Percentiles rank a stretch among this genome's conserved stretches.
These are phyloP conservation scores for Nitzschia palea DNA, from an alignment of 108 stramenopile species.

Conservation along the genomic window DNA sequence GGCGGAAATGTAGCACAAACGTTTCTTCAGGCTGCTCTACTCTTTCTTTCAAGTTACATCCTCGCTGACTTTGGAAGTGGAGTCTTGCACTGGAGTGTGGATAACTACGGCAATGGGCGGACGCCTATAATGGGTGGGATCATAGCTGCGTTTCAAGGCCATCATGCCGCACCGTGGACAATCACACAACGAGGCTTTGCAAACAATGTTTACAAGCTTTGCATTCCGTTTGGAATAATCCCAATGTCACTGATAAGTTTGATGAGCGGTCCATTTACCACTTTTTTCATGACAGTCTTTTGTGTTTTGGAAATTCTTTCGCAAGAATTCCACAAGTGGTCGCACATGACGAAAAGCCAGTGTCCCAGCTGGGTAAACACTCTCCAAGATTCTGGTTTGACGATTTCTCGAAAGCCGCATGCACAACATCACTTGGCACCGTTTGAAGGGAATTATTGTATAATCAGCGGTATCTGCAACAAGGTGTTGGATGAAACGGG, in stretches of 20 bases:
- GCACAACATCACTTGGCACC: slow-evolving; percentile 88
- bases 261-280: slow-evolving; percentile 46
- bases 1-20: slow-evolving; percentile 39
- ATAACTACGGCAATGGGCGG: slow-evolving; percentile 91
- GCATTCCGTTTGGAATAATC: slow-evolving; percentile 74
- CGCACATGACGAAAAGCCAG: slow-evolving; percentile 72
- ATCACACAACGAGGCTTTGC: slow-evolving; percentile 90
- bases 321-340: slow-evolving; percentile 92
- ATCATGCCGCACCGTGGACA: slow-evolving; percentile 94
- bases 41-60: slow-evolving; percentile 55
- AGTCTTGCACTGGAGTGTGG: slow-evolving; percentile 92
- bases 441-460: slow-evolving; percentile 92
- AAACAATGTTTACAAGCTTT: slow-evolving; percentile 93
- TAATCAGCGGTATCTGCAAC: slow-evolving; percentile 84
- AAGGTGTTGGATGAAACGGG: slow-evolving; percentile 67
- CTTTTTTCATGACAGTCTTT: slow-evolving; percentile 69
- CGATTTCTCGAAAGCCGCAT: slow-evolving; percentile 76
- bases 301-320: slow-evolving; percentile 73
- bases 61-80: slow-evolving; percentile 87
- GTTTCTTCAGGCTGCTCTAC: slow-evolving; percentile 28
- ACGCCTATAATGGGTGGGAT: slow-evolving; percentile 93
- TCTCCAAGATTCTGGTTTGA: slow-evolving; percentile 66
- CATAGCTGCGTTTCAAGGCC: slow-evolving; percentile 95
- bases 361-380: slow-evolving; percentile 50
- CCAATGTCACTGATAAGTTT: slow-evolving; percentile 50